These are phyloP conservation scores for Arthonia radiata DNA, from an alignment of 495 filamentous ascomycete species.

Conservation along the genomic window DNA sequence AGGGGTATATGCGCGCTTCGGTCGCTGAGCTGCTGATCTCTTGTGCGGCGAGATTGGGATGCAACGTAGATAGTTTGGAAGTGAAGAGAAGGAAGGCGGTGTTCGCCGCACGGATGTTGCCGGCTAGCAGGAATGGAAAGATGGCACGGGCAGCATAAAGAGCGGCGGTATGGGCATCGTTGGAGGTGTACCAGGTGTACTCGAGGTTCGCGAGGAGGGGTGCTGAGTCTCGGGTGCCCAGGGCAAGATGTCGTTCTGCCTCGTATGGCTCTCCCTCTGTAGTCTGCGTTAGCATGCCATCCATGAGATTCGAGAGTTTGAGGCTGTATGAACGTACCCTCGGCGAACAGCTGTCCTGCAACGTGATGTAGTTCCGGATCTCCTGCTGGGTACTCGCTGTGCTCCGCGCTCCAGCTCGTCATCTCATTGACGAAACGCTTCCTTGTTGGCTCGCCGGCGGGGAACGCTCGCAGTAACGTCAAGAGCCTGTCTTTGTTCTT, in stretches of 20 bases:
- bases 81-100: slow-evolving; percentile 61
- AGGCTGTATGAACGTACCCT: slow-evolving; percentile 34
- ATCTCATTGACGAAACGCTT: slow-evolving; percentile 81
- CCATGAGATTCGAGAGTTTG: too few species aligned
- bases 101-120: slow-evolving; percentile 74
- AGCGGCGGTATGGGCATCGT: slow-evolving; percentile 74
- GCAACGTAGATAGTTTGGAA: slow-evolving; percentile 27
- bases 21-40: slow-evolving; percentile 51
- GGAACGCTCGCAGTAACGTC: slow-evolving; percentile 49
- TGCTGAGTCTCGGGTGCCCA: slow-evolving; percentile 76
- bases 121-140: slow-evolving; percentile 72
- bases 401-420: slow-evolving; percentile 69
- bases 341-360: slow-evolving; percentile 62
- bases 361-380: slow-evolving; percentile 94
- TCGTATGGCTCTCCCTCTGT: slow-evolving; percentile 71
- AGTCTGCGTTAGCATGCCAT: too few species aligned
- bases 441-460: slow-evolving; percentile 58
- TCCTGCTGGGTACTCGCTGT: slow-evolving; percentile 69
- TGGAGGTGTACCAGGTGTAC: slow-evolving; percentile 78
- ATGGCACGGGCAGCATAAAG: slow-evolving; percentile 72
- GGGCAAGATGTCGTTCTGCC: slow-evolving; percentile 67
- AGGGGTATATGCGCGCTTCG: slow-evolving; percentile 64
- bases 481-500: slow-evolving; percentile 33
- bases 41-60: slow-evolving; percentile 44
- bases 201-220: slow-evolving; percentile 57